Conservation (phyloP, 2,329 filamentous ascomycete species). For the Niveomyces coronatus region DNA sequence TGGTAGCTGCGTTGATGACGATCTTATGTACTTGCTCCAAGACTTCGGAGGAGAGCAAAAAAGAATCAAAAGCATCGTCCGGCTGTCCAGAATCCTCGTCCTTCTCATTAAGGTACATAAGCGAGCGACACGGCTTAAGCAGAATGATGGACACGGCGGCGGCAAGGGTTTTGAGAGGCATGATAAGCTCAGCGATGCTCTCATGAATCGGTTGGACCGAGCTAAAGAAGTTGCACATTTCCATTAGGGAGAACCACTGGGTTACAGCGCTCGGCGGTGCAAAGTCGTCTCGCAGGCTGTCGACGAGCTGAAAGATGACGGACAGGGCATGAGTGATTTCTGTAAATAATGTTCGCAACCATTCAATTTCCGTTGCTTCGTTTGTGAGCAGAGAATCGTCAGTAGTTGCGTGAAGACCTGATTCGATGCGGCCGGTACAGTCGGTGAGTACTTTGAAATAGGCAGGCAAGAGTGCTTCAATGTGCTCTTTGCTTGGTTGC, state of each 20-base stretch:
- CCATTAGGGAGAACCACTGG: slow-evolving; percentile 68
- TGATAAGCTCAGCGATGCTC: slow-evolving; percentile 38
- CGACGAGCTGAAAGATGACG: slow-evolving; percentile 61
- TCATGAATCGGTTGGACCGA: slow-evolving; percentile 38
- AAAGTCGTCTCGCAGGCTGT: slow-evolving; percentile 44
- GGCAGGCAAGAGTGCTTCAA: slow-evolving; percentile 35
- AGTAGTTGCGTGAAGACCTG: slow-evolving; percentile 39
- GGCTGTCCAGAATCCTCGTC: slow-evolving; percentile 26
- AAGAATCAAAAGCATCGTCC: slow-evolving; percentile 38
- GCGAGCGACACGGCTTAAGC: slow-evolving; percentile 52
- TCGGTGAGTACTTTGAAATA: slow-evolving; percentile 37
- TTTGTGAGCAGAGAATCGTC: slow-evolving; percentile 37
- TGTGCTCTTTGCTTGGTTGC: slow-evolving; percentile 22
- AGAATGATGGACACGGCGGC: slow-evolving; percentile 62
- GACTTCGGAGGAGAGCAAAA: slow-evolving; percentile 58
- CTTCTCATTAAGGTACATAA: slow-evolving; percentile 30
- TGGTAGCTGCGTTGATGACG: slow-evolving; percentile 49
- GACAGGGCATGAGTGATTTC: slow-evolving; percentile 68
- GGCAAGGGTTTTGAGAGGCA: slow-evolving; percentile 58
- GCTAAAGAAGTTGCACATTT: slow-evolving; percentile 59
- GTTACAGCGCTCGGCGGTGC: slow-evolving; percentile 48
- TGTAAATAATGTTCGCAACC: slow-evolving; percentile 52
- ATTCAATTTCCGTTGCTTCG: slow-evolving; percentile 47
- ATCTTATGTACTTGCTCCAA: slow-evolving; percentile 64
- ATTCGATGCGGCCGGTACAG: slow-evolving; percentile 39